A percentile compares a stretch with the other conserved stretches of the same genome.
Evolutionary conservation across 106 monocot genomes (phyloP).

Genomic region (Ottelia alismoides): DNA sequence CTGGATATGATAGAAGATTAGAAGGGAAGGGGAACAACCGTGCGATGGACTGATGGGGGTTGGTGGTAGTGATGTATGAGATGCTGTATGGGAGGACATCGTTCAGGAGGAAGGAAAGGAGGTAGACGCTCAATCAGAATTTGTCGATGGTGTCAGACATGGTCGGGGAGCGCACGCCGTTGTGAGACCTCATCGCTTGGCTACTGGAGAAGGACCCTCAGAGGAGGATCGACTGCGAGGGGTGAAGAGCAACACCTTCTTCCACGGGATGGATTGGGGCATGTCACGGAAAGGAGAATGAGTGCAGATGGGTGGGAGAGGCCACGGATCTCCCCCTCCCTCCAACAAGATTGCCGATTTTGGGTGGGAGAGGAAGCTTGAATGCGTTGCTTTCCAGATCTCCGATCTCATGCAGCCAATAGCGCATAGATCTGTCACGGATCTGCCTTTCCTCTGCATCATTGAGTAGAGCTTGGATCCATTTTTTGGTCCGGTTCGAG

Average conservation of each 20-base stretch:
- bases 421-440: too few species aligned
- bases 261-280: slow-evolving; percentile 67
- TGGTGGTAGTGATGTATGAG: slow-evolving; percentile 91
- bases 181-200: slow-evolving; percentile 47
- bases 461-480: too few species aligned
- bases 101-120: slow-evolving; percentile 64
- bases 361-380: too few species aligned
- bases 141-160: slow-evolving; percentile 43
- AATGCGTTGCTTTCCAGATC: too few species aligned
- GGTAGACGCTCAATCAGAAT: slow-evolving; percentile 74
- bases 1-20: slow-evolving; percentile 91
- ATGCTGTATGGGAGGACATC: slow-evolving; percentile 92
- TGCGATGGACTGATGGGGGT: slow-evolving; percentile 89
- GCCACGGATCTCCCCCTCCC: too few species aligned
- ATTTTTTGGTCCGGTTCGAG: too few species aligned
- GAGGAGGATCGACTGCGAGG: slow-evolving; percentile 31
- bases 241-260: slow-evolving; percentile 67
- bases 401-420: too few species aligned
- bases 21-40: slow-evolving; percentile 69
- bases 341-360: too few species aligned
- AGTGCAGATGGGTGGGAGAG: too few species aligned
- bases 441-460: too few species aligned
- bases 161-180: slow-evolving; percentile 51
- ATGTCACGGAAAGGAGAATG: too few species aligned
- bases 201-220: slow-evolving; percentile 75